Conservation (phyloP, 345 rosid genomes). For the Erucastrum elatum region DNA sequence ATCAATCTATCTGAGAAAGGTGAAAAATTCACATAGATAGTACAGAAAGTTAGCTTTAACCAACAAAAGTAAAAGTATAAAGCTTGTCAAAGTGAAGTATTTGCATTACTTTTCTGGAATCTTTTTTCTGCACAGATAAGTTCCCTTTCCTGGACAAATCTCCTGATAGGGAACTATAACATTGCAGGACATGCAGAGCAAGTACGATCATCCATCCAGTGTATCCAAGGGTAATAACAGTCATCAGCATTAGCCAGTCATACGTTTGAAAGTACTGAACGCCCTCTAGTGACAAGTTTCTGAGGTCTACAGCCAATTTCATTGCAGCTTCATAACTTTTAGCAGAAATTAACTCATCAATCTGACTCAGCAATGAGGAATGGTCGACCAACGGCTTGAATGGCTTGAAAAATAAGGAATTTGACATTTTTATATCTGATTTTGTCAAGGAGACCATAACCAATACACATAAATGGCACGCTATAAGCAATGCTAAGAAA, state of each 20-base stretch:
- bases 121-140: conserved; percentile 46
- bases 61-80: conserved; percentile 1
- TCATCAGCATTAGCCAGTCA: conserved; percentile 96
- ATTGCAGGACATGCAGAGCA: conserved; percentile 78
- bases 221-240: conserved; percentile 79
- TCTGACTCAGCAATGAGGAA: conserved; percentile 50
- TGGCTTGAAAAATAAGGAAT: conserved; percentile 74
- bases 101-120: conserved; percentile 70
- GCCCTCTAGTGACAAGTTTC: conserved; percentile 82
- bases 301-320: conserved; percentile 68
- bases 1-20: conserved; percentile 30
- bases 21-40: background rate
- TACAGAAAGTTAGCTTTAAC: background rate
- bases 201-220: conserved; percentile 91
- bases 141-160: conserved; percentile 52
- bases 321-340: conserved; percentile 63
- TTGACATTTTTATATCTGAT: conserved; percentile 75
- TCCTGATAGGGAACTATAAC: conserved; percentile 68
- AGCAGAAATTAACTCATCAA: conserved; percentile 61
- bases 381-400: conserved; percentile 64
- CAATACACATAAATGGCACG: background rate
- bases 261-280: conserved; percentile 95
- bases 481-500: background rate
- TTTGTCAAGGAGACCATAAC: conserved; percentile 50
- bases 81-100: conserved; percentile 19